Evolutionary conservation across 257 asterid genomes (phyloP).

Genomic region (Fraxinus excelsior): DNA sequence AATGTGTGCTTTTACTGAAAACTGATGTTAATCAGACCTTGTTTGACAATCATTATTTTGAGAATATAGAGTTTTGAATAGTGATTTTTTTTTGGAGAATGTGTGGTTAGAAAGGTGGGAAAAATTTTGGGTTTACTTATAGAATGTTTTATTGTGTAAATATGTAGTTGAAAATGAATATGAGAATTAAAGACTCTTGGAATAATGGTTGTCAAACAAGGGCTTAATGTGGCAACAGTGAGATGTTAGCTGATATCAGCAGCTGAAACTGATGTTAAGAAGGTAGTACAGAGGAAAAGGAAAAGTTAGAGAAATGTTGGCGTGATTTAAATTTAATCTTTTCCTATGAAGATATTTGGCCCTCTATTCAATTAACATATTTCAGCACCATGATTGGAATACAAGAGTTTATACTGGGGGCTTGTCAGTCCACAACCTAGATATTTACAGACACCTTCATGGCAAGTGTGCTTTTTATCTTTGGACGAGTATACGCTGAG

Average conservation of each 20-base stretch:
- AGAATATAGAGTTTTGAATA: too few species aligned
- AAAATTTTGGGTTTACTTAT: too few species aligned
- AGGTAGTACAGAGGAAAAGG: not conserved
- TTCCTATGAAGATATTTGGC: not conserved
- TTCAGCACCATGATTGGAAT: not conserved
- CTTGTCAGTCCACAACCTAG: not conserved
- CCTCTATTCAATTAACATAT: not conserved
- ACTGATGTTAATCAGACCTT: not conserved
- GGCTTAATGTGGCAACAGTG: too few species aligned
- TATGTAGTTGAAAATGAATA: too few species aligned
- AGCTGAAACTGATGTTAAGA: not conserved
- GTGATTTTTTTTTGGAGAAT: too few species aligned
- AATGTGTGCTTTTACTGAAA: slow-evolving; percentile 4
- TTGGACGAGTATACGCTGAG: not conserved
- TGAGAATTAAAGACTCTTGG: too few species aligned
- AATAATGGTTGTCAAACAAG: too few species aligned
- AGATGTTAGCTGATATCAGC: not conserved
- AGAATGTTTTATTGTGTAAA: too few species aligned
- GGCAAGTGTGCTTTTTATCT: too few species aligned
- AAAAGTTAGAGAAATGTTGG: not conserved
- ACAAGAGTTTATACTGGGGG: not conserved
- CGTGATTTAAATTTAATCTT: not conserved
- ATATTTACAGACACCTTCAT: not conserved
- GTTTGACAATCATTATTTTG: too few species aligned
- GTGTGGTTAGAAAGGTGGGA: too few species aligned